A percentile compares a stretch with the other conserved stretches of the same genome.
phyloP scores from a whole-genome alignment of 2,329 filamentous ascomycete genomes.

The Claviceps capensis region DNA sequence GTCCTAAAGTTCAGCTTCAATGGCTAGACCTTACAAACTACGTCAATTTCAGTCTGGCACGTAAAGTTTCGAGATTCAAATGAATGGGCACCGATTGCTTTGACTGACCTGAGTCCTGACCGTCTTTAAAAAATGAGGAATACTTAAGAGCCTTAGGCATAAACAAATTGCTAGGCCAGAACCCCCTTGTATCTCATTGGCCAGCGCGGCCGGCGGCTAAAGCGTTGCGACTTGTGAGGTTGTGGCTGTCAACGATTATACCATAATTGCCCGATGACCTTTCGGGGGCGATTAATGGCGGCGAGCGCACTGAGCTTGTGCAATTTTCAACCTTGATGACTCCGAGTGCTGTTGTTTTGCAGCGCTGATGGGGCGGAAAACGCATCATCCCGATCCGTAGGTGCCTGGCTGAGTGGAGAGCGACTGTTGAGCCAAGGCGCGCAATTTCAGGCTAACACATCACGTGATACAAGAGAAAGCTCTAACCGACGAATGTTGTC shows the following conservation, averaged over 20 bases:
- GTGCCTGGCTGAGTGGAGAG: neutral
- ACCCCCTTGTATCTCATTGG: neutral
- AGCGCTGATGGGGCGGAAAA: neutral
- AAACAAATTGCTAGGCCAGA: neutral
- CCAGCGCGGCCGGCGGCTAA: neutral
- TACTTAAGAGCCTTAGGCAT: no score
- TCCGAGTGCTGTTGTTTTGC: neutral
- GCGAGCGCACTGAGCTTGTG: neutral
- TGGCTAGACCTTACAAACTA: no score
- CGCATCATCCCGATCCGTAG: neutral
- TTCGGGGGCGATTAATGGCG: no score
- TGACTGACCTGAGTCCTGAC: no score
- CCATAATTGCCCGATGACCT: no score
- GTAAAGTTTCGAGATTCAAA: no score
- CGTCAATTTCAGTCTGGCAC: no score
- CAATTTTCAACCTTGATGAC: no score
- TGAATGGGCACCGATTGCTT: no score
- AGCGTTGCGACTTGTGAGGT: neutral
- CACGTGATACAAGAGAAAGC: slow-evolving; percentile 29
- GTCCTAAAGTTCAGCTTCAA: no score
- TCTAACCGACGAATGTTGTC: slow-evolving; percentile 29
- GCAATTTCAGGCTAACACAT: slow-evolving; percentile 16
- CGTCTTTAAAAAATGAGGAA: no score
- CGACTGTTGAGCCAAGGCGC: neutral
- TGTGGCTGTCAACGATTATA: neutral